Base-by-base conservation (phyloP, 2,329 filamentous ascomycete species). In the Dothiorella sarmentorum region DNA sequence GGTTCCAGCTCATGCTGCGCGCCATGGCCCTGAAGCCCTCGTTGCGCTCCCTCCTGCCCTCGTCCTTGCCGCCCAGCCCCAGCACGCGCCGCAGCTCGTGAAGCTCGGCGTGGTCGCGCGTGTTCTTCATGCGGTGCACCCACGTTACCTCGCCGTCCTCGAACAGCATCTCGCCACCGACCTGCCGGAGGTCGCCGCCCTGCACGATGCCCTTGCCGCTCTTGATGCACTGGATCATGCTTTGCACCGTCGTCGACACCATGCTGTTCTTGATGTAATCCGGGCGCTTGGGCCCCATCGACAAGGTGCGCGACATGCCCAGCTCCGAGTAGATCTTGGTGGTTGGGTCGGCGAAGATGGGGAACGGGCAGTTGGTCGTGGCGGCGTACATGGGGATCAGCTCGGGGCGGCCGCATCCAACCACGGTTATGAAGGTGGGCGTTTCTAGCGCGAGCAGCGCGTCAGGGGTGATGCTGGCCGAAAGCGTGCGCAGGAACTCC, bases 101-200 rank as follows among this genome's bases (percentile, higher is more conserved):
- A 1, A 92, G 78, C 76, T 91, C 89, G 1, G 83, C 82, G 68
- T 95, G 90, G 64, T 92, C 90, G 49, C 90, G 77, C 11, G 89
- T 93, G 59, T 84, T 89, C 68, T 79, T 80, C 90, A 95, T 95
- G 26, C 89, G 80, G 73, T 93, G 89, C 66, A 87, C 91, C 90
- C 90, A 95, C 1, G 83, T 85, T 26, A 90, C 81, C 57, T 76
- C 76, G 73, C 88, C 88, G 66, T 82, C 77, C 66, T 89, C 86
- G 63, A 91, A 91, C n/a, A 92, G 70, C 62, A 91, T 90, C 74
- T 92, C 89, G 10, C 89, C 89, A 22, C 89, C 88, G 2, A 89
- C 85, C 73, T 91, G 87, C 55, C 80, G 77, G 67, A 82, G 78
- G 67, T 89, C 82, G 3, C 89, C 88, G 18, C 82, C 83, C 69